A percentile compares a stretch with the other conserved stretches of the same genome.
Evolutionary conservation across 805 yeast genomes (phyloP).

Genomic region (Candida namnaoensis): DNA sequence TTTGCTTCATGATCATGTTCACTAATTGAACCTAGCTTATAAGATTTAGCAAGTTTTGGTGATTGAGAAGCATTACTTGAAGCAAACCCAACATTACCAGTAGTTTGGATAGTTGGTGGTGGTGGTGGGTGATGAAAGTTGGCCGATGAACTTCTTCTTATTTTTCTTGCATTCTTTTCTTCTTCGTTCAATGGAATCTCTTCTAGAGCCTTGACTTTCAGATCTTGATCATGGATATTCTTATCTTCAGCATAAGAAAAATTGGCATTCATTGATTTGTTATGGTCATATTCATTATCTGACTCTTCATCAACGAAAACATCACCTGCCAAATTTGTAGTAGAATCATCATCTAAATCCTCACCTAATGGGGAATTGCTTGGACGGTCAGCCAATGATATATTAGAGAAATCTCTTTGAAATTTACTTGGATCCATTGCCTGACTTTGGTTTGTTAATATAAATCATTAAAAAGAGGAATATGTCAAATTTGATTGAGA

Average conservation of each 20-base stretch:
- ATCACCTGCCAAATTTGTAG: no score
- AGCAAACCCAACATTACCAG: conserved; percentile 18
- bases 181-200: conserved; percentile 23
- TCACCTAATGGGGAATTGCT: not conserved
- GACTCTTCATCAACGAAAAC: conserved; percentile 2
- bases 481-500: no score
- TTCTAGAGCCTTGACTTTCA: conserved; percentile 53
- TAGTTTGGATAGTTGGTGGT: conserved; percentile 19
- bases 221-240: conserved; percentile 55
- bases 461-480: no score
- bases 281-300: conserved; percentile 12
- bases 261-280: conserved; percentile 34
- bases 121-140: conserved; percentile 29
- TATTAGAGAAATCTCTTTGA: not conserved
- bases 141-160: conserved; percentile 25
- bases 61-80: conserved; percentile 9
- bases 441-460: no score
- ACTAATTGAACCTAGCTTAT: conserved; percentile 35
- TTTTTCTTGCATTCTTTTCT: conserved; percentile 8
- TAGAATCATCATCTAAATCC: not conserved
- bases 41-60: conserved; percentile 16
- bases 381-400: not conserved
- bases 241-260: conserved; percentile 60
- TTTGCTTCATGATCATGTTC: conserved; percentile 41
- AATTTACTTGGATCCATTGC: not conserved